Evolutionary conservation across 768 basidiomycete genomes (phyloP), one percentile per base, ranked within the genome.

Genomic region (Tylopilus rubrobrunneus): DNA sequence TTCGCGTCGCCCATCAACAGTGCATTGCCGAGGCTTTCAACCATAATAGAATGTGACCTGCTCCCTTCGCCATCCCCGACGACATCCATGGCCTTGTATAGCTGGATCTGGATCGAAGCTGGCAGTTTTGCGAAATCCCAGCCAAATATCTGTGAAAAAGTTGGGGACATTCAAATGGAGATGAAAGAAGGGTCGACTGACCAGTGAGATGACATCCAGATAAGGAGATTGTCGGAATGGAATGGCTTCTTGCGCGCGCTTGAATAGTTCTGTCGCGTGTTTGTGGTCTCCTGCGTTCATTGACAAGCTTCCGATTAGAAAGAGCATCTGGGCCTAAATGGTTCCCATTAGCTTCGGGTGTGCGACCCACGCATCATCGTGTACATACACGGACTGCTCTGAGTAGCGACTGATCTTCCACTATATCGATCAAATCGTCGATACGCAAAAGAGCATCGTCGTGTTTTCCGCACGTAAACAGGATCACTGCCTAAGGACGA

Each of bases 381-480:
- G 4, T 15, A 49, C 52, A 10, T 31, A 53, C 58, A 31, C 21
- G 36, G 23, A 49, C 40, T 41, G 11, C 27, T 8, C 19, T 19
- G 28, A 36, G 49, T 9, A 5, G 27, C 1, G 36, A 36, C 11
- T 29, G 19, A 23, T 58, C 49, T 12, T 51, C 36, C 19, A 29
- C 27, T 1, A 40, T 41, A 11, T 40, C 33, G 9, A 56, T 31
- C 49, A 57, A 37, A 11, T 43, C 17, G 14, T 41, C 37, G 1
- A 46, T 25, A 17, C 50, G 50, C 7, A 11, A n/a, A 12, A 47
- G 14, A 7, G 56, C 61, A 0, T 50, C 53, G 1, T 55, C 50
- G 1, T 59, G 48, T 7, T 46, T 58, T 29, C 60, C 51, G 1
- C 40, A 59, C 40, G 54, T 25, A 47, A 59, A 59, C 19, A 49